Evolutionary conservation across 495 filamentous ascomycete genomes (phyloP), one percentile per base, ranked within the genome.

Genomic region (Cercophora sp.): DNA sequence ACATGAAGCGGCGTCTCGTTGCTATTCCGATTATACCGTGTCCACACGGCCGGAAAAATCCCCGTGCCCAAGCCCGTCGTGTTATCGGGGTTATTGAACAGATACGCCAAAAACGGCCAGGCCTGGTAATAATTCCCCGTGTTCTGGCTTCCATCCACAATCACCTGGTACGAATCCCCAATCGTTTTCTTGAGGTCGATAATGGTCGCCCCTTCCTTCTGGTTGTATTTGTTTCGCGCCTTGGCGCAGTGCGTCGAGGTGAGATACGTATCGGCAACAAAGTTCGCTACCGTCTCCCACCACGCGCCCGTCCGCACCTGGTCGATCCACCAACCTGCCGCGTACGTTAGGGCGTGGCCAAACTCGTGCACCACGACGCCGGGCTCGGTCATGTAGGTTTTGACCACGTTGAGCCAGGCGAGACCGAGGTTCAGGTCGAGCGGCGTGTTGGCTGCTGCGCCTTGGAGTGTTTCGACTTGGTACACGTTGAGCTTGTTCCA

Each of bases 401-500:
- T 65, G 15, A 70, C 65, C 0, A 76, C 68, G 47, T 74, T 73
- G 29, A 76, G 60, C 50, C 62, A 74, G 10, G 65, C 61, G 1
- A 73, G 55, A 0, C 73, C 73, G 10, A 59, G 59, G 1, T 51
- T 48, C 8, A 45, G 46, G 27, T 71, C 66, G 0, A 62, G 61
- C 31, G 68, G 68, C 1, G 69, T 71, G 56, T 71, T 70, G 27
- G 68, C 71, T 3, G 72, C 72, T 1, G 73, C 69, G 37, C 65
- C 67, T 15, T 65, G 55, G 13, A 74, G 54, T 20, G 48, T 40
- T 4, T 61, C 61, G 15, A 71, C 64, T 4, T 63, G 56, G 56
- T 76, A 76, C 44, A 76, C 57, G 52, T 76, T 76, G 55, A 71
- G 60, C 51, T 76, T 76, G 46, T 72, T 69, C 54, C 57, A 76